A percentile compares a stretch with the other conserved stretches of the same genome.
These are phyloP conservation scores for Ceratocystis cubensis DNA, from an alignment of 2,329 filamentous ascomycete genomes.

Conservation along the genomic window DNA sequence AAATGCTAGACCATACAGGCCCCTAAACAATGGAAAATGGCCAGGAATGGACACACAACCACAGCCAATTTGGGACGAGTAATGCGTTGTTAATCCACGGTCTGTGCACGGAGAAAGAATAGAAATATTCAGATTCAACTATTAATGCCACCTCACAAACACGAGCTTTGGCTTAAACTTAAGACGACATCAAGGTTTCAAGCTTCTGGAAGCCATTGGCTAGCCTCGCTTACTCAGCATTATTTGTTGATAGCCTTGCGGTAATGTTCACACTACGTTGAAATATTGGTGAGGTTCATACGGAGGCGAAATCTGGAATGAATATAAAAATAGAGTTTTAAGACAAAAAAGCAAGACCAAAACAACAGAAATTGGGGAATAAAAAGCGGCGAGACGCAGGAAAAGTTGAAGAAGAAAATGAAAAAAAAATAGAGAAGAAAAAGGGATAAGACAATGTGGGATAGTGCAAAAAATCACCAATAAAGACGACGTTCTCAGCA, in stretches of 20 bases:
- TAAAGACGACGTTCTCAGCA: neutral
- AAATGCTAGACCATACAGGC: neutral
- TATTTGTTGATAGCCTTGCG: neutral
- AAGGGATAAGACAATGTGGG: neutral
- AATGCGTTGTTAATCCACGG: neutral
- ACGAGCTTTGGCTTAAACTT: too few relatives aligned
- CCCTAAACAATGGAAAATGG: neutral
- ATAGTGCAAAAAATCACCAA: neutral
- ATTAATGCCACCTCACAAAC: too few relatives aligned
- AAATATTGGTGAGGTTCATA: neutral
- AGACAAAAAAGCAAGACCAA: neutral
- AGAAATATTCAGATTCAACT: neutral
- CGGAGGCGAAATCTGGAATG: neutral
- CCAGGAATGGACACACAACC: neutral
- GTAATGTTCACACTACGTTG: neutral
- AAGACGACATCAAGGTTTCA: neutral
- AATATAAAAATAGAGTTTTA: neutral
- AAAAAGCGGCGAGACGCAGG: neutral
- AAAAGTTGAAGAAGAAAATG: too few relatives aligned
- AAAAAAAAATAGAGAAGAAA: neutral
- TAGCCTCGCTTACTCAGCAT: slow-evolving; percentile 14
- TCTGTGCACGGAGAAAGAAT: neutral
- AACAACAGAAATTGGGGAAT: slow-evolving; percentile 5
- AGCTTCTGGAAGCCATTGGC: neutral
- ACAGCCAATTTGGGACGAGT: neutral